phyloP scores from a whole-genome alignment of 805 yeast species.

The Yamadazyma phyllophila region DNA sequence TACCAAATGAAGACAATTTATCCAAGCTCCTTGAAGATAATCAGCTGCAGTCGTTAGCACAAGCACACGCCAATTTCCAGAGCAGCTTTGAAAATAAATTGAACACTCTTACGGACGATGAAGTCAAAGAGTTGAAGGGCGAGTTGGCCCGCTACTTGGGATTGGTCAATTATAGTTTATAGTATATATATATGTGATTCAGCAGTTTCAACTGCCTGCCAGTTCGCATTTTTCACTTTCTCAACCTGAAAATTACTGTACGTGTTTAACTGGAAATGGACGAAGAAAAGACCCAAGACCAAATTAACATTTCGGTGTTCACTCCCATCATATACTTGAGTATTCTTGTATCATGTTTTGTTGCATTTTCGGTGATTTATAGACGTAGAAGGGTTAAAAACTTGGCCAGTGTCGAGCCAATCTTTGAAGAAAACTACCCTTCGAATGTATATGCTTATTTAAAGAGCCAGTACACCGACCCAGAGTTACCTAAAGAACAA shows the following conservation, averaged over 20 bases:
- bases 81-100: slow-evolving; percentile 5
- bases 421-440: slow-evolving; percentile 69
- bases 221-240: background rate
- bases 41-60: slow-evolving; percentile 9
- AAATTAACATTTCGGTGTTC: slow-evolving; percentile 35
- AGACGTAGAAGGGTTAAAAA: slow-evolving; percentile 54
- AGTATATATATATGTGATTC: background rate
- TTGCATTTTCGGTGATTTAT: slow-evolving; percentile 67
- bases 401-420: slow-evolving; percentile 61
- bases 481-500: slow-evolving; percentile 32
- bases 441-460: slow-evolving; percentile 62
- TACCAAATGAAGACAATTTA: slow-evolving; percentile 54
- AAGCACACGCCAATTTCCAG: slow-evolving; percentile 7
- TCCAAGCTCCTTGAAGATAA: slow-evolving; percentile 16
- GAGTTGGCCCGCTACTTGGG: slow-evolving; percentile 57
- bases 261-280: slow-evolving; percentile 10
- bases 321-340: slow-evolving; percentile 79
- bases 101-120: slow-evolving; percentile 36
- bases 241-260: slow-evolving; percentile 1
- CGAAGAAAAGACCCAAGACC: slow-evolving; percentile 19
- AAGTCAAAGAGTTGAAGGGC: slow-evolving; percentile 54
- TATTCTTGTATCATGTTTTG: slow-evolving; percentile 62
- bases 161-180: background rate
- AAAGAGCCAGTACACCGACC: slow-evolving; percentile 44
- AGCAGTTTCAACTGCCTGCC: background rate